Conservation (phyloP, 2,329 filamentous ascomycete species). For the Coccinonectria pachysandricola region DNA sequence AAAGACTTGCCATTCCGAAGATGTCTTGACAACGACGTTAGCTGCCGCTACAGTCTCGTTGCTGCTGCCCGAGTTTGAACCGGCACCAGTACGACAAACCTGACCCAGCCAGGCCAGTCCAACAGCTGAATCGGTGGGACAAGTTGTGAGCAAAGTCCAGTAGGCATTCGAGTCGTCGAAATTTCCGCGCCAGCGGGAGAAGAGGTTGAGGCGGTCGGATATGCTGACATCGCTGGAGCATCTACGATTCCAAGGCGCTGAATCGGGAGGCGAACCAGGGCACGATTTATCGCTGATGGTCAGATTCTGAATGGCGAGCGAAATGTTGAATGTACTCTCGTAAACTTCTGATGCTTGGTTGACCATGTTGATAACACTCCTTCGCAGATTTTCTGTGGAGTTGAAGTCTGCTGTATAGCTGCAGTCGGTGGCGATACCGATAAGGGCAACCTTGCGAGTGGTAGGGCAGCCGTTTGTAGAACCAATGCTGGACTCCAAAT, state of each 20-base stretch:
- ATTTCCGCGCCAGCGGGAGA: constrained; percentile 78
- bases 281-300: constrained; percentile 68
- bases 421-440: constrained; percentile 91
- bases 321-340: constrained; percentile 89
- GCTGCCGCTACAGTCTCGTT: constrained; percentile 72
- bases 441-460: constrained; percentile 81
- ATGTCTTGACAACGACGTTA: constrained; percentile 79
- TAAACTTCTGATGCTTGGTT: constrained; percentile 82
- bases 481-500: constrained; percentile 70
- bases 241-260: constrained; percentile 73
- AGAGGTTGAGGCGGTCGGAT: constrained; percentile 69
- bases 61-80: constrained; percentile 37
- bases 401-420: constrained; percentile 69
- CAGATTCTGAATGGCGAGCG: constrained; percentile 78
- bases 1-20: constrained; percentile 88
- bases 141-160: constrained; percentile 82
- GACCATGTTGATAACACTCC: constrained; percentile 73
- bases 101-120: constrained; percentile 90
- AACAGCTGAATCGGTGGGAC: constrained; percentile 73
- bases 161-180: constrained; percentile 75
- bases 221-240: constrained; percentile 59
- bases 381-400: constrained; percentile 46
- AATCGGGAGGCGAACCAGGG: constrained; percentile 53
- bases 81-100: constrained; percentile 56
- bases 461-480: constrained; percentile 74